A percentile compares a stretch with the other conserved stretches of the same genome.
Conservation (phyloP, 2,329 filamentous ascomycete genomes). For the Ascocoryne sarcoides region DNA sequence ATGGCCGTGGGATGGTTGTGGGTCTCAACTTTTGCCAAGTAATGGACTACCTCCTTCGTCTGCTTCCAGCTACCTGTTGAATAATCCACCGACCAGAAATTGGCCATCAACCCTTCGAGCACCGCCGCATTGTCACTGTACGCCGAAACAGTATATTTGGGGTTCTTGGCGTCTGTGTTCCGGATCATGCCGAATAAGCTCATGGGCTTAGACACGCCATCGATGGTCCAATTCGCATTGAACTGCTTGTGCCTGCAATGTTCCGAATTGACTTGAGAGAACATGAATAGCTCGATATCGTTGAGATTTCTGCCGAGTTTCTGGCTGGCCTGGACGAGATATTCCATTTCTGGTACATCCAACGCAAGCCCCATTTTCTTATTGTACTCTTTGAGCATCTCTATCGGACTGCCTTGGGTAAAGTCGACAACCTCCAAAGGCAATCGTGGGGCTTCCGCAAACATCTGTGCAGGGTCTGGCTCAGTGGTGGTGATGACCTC, state of each 20-base stretch:
- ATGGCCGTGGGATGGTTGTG: slow-evolving; percentile 97
- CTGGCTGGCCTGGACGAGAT: slow-evolving; percentile 78
- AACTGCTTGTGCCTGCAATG: slow-evolving; percentile 79
- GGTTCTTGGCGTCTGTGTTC: slow-evolving; percentile 81
- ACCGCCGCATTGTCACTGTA: slow-evolving; percentile 99
- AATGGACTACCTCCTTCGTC: slow-evolving; percentile 77
- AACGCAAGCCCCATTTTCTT: slow-evolving; percentile 74
- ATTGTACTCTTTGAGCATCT: slow-evolving; percentile 75
- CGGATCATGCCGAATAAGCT: slow-evolving; percentile 94
- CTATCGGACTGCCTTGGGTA: slow-evolving; percentile 55
- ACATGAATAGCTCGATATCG: slow-evolving; percentile 98
- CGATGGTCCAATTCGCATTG: slow-evolving; percentile 93
- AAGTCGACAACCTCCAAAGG: slow-evolving; percentile 71
- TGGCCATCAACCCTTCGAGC: slow-evolving; percentile 60
- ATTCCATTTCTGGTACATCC: slow-evolving; percentile 83
- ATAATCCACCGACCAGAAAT: slow-evolving; percentile 82
- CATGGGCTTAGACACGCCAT: slow-evolving; percentile 68
- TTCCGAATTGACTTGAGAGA: slow-evolving; percentile 97
- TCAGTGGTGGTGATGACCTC: slow-evolving; percentile 61
- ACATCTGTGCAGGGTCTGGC: slow-evolving; percentile 69
- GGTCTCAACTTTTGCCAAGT: slow-evolving; percentile 91
- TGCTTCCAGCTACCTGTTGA: slow-evolving; percentile 81
- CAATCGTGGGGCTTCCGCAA: slow-evolving; percentile 54
- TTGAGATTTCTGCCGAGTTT: slow-evolving; percentile 50
- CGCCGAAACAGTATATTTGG: slow-evolving; percentile 79